Conservation (phyloP, 1,284 basidiomycete species). For the Sporisorium sorghi region DNA sequence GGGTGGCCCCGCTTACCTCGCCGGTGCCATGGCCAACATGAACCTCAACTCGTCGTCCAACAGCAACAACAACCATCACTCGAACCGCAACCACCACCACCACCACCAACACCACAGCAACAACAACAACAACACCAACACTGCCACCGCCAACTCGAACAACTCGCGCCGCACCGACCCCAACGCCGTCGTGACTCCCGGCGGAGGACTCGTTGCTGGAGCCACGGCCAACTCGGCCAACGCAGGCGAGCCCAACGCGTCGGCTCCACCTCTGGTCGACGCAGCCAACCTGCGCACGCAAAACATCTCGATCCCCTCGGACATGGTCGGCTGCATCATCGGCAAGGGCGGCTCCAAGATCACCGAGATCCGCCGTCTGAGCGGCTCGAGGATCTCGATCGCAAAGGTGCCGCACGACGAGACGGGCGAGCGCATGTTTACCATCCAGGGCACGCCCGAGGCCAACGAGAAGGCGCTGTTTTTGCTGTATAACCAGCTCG, state of each 20-base stretch:
- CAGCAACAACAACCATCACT: slow-evolving; percentile 66
- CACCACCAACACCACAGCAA: slow-evolving; percentile 4
- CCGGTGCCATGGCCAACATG: slow-evolving; percentile 47
- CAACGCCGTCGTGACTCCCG: slow-evolving; percentile 62
- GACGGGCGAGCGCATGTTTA: slow-evolving; percentile 98
- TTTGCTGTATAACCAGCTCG: slow-evolving; percentile 83
- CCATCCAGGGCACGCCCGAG: slow-evolving; percentile 95
- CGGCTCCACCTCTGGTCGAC: slow-evolving; percentile 65
- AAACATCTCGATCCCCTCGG: slow-evolving; percentile 91
- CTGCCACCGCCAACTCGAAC: slow-evolving; percentile 7
- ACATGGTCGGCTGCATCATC: slow-evolving; percentile 84
- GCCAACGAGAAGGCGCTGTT: slow-evolving; percentile 78
- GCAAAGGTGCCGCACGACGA: slow-evolving; percentile 98
- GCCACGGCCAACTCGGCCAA: slow-evolving; percentile 57
- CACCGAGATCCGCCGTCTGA: slow-evolving; percentile 95
- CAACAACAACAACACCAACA: slow-evolving; percentile 56
- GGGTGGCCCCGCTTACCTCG: slow-evolving; percentile 70
- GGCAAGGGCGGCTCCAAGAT: slow-evolving; percentile 97
- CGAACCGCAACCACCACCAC: too few relatives aligned
- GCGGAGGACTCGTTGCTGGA: slow-evolving; percentile 62
- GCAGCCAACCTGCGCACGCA: slow-evolving; percentile 89
- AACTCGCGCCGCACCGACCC: slow-evolving; percentile 47
- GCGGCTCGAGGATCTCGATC: slow-evolving; percentile 95
- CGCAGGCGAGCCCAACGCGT: slow-evolving; percentile 58
- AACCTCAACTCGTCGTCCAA: slow-evolving; percentile 38